Evolutionary conservation across 495 filamentous ascomycete genomes (phyloP).

Genomic region (Hypoxylon cercidicola): DNA sequence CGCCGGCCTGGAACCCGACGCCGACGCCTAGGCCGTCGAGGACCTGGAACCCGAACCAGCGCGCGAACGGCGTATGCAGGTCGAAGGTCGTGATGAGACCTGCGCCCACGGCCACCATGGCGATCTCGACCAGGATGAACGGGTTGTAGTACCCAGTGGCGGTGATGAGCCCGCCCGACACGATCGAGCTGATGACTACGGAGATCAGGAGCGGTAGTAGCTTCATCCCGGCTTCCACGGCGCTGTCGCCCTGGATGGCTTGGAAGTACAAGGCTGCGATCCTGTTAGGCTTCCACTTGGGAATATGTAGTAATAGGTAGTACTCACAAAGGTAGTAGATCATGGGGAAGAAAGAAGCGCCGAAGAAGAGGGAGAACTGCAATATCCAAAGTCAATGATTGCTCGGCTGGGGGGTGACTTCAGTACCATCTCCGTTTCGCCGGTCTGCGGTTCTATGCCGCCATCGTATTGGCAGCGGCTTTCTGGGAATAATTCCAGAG

Average conservation of each 20-base stretch:
- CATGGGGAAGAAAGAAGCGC: slow-evolving; percentile 73
- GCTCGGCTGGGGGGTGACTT: too few relatives aligned
- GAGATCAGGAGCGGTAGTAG: slow-evolving; percentile 78
- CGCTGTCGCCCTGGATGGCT: slow-evolving; percentile 76
- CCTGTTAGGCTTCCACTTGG: background rate
- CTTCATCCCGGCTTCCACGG: slow-evolving; percentile 80
- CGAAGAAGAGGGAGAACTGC: slow-evolving; percentile 67
- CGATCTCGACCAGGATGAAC: slow-evolving; percentile 55
- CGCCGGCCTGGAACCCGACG: slow-evolving; percentile 54
- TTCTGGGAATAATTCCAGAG: too few relatives aligned
- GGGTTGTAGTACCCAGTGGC: slow-evolving; percentile 65
- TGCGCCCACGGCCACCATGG: slow-evolving; percentile 58
- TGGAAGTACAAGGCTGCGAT: slow-evolving; percentile 83
- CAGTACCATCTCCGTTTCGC: too few relatives aligned
- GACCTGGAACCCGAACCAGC: slow-evolving; percentile 67
- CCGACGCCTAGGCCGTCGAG: slow-evolving; percentile 59
- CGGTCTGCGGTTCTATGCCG: too few relatives aligned
- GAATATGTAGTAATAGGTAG: background rate
- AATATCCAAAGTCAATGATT: slow-evolving; percentile 38
- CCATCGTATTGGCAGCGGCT: too few relatives aligned
- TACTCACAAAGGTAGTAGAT: slow-evolving; percentile 73
- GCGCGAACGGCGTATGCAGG: slow-evolving; percentile 53
- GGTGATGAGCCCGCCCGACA: slow-evolving; percentile 55
- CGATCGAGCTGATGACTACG: slow-evolving; percentile 65
- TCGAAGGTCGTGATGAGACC: slow-evolving; percentile 62